phyloP scores from a whole-genome alignment of 2,329 filamentous ascomycete species.

The Aureobasidium mangrovei region DNA sequence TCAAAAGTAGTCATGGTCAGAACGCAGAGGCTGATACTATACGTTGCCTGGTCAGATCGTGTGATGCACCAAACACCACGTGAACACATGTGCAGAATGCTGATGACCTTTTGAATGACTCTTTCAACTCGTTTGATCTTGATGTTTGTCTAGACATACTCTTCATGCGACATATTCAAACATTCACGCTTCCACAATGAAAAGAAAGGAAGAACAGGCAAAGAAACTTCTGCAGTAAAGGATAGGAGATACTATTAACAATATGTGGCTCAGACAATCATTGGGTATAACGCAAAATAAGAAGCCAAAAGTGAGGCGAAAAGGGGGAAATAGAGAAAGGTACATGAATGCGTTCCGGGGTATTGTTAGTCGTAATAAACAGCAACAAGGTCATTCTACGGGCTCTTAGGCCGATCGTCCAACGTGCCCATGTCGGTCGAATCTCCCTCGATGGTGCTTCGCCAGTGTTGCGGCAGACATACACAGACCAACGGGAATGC shows the following conservation, averaged over 20 bases:
- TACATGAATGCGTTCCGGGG: slow-evolving; percentile 11
- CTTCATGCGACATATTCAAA: too few relatives aligned
- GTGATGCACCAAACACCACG: slow-evolving; percentile 3
- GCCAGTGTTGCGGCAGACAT: slow-evolving; percentile 91
- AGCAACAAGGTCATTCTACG: slow-evolving; percentile 12
- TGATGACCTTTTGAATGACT: neutral
- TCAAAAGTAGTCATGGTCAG: neutral
- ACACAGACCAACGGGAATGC: slow-evolving; percentile 96
- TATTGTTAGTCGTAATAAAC: slow-evolving; percentile 12
- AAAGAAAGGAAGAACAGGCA: neutral
- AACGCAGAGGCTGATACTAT: slow-evolving; percentile 5
- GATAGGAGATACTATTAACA: neutral
- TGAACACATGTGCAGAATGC: slow-evolving; percentile 1
- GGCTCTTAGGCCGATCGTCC: slow-evolving; percentile 9
- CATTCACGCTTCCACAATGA: too few relatives aligned
- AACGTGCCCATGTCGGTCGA: slow-evolving; percentile 23
- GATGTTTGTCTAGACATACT: neutral
- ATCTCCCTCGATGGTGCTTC: slow-evolving; percentile 91
- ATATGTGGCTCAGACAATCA: slow-evolving; percentile 5
- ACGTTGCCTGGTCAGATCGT: slow-evolving; percentile 5
- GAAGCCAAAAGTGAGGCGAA: neutral
- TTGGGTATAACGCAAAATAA: slow-evolving; percentile 9
- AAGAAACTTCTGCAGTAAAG: neutral
- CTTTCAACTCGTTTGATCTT: neutral
- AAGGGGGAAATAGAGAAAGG: neutral